Conservation (phyloP, 2,329 filamentous ascomycete genomes). For the Colletotrichum gloeosporioides region DNA sequence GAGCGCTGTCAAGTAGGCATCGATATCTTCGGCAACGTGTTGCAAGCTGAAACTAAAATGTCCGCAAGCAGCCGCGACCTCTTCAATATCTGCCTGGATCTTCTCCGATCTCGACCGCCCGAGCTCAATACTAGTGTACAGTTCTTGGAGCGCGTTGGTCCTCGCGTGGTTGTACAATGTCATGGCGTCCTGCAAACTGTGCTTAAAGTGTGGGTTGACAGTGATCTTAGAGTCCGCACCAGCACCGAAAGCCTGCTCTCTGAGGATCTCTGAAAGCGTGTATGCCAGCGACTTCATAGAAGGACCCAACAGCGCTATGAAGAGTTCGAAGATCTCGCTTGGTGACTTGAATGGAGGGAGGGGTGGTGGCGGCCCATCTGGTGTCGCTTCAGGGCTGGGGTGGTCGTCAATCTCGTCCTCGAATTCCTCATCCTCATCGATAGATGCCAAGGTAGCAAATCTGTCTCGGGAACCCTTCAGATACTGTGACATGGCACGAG, state of each 20-base stretch:
- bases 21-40: slow-evolving; percentile 89
- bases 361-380: slow-evolving; percentile 24
- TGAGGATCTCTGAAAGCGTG: slow-evolving; percentile 86
- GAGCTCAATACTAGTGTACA: slow-evolving; percentile 83
- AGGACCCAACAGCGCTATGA: slow-evolving; percentile 87
- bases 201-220: slow-evolving; percentile 80
- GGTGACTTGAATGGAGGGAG: slow-evolving; percentile 60
- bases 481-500: slow-evolving; percentile 32
- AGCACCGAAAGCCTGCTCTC: slow-evolving; percentile 82
- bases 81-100: slow-evolving; percentile 91
- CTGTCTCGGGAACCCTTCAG: slow-evolving; percentile 49
- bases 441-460: slow-evolving; percentile 58
- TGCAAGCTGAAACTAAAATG: slow-evolving; percentile 94
- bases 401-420: slow-evolving; percentile 30
- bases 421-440: slow-evolving; percentile 66
- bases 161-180: slow-evolving; percentile 79
- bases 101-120: slow-evolving; percentile 72
- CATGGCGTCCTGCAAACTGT: slow-evolving; percentile 82
- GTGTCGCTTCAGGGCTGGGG: slow-evolving; percentile 46
- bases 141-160: slow-evolving; percentile 74
- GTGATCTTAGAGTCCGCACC: slow-evolving; percentile 71
- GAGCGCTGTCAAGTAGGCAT: slow-evolving; percentile 80
- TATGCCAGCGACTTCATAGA: slow-evolving; percentile 97
- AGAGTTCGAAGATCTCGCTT: slow-evolving; percentile 88
- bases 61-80: slow-evolving; percentile 96